phyloP scores from a whole-genome alignment of 148 eudicot genomes.

The Rhododendron griersonianum region DNA sequence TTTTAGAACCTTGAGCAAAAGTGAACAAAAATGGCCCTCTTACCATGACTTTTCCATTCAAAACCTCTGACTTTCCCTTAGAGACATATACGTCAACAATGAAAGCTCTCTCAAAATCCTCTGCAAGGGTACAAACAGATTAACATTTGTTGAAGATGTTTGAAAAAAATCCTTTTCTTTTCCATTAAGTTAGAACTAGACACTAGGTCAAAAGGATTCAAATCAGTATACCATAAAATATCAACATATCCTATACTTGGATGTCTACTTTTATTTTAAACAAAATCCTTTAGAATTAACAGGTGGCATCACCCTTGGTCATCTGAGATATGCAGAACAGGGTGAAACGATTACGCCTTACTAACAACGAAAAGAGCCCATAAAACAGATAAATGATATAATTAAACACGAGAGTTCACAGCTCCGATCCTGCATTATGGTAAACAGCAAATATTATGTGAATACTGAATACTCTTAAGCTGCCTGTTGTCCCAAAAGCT shows the following conservation, averaged over 20 bases:
- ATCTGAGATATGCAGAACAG: neutral
- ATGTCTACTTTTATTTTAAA: neutral
- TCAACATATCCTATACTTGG: neutral
- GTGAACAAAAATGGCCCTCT: slow-evolving; percentile 2
- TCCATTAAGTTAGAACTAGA: neutral
- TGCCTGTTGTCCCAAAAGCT: neutral
- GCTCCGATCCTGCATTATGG: neutral
- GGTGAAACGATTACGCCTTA: neutral
- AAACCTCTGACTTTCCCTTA: slow-evolving; percentile 47
- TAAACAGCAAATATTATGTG: neutral
- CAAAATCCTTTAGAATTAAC: neutral
- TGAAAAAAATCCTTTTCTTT: neutral
- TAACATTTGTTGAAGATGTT: neutral
- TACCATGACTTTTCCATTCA: slow-evolving; percentile 71
- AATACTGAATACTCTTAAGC: neutral
- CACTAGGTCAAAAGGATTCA: neutral
- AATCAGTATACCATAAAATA: neutral
- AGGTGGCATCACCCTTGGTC: neutral
- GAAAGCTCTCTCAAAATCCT: slow-evolving; percentile 34
- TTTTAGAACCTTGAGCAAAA: neutral
- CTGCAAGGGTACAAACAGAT: slow-evolving; percentile 34
- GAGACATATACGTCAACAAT: slow-evolving; percentile 65
- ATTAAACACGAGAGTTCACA: neutral
- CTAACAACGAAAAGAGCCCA: neutral
- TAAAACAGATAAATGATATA: no score